A percentile compares a stretch with the other conserved stretches of the same genome.
Conservation (phyloP, 225 moss, liverwort and hornwort genomes). For the Antitrichia curtipendula region DNA sequence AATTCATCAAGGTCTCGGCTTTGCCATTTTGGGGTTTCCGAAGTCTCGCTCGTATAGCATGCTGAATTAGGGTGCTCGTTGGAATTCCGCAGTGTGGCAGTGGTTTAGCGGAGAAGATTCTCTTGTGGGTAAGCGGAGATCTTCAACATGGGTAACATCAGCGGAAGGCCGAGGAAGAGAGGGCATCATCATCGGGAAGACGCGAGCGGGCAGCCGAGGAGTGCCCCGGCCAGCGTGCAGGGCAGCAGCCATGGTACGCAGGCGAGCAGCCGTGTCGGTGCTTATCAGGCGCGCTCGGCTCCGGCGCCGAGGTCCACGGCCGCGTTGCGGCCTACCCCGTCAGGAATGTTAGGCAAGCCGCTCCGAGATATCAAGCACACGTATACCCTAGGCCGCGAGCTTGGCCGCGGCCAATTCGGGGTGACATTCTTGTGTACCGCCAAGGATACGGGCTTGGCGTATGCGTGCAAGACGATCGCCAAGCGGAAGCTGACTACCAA, state of each 20-base stretch:
- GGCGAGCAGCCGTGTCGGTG: background rate
- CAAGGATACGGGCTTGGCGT: constrained; percentile 6
- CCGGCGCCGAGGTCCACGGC: background rate
- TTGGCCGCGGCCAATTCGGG: constrained; percentile 43
- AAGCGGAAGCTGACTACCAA: constrained; percentile 32
- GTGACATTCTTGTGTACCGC: constrained; percentile 23
- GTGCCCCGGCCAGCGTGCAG: background rate
- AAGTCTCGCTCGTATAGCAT: background rate
- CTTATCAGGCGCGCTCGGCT: constrained; percentile 1
- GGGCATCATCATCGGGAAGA: background rate
- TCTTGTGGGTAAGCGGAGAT: background rate
- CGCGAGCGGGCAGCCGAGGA: background rate
- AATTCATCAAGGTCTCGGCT: background rate
- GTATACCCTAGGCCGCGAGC: constrained; percentile 29
- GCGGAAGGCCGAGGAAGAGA: constrained; percentile 1
- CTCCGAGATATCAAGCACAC: constrained; percentile 6
- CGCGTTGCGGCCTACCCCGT: background rate
- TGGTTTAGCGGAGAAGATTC: background rate
- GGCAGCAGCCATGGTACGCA: background rate
- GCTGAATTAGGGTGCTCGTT: background rate
- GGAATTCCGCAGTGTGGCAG: background rate
- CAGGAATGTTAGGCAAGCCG: constrained; percentile 24
- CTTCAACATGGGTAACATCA: constrained; percentile 7
- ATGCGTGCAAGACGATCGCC: constrained; percentile 44
- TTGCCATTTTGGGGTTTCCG: background rate